Base-by-base conservation (phyloP, 345 rosid species). In the Lumnitzera racemosa region DNA sequence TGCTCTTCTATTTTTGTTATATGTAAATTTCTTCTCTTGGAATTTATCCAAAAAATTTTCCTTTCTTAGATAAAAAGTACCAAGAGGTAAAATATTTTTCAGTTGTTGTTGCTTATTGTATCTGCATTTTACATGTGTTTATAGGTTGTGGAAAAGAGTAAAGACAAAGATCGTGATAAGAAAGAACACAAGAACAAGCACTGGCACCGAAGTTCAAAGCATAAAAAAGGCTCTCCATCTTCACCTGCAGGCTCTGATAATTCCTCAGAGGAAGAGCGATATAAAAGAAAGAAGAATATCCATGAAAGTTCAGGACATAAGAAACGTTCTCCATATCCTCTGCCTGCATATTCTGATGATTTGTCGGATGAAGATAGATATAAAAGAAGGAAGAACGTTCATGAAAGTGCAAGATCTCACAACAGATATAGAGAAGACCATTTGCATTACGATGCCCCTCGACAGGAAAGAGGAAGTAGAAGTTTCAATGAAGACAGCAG, bases 131-230 rank as follows among this genome's bases (percentile, higher is more conserved):
- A n/a, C 52, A 36, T 64, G 15, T 50, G 5, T 55, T 46, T 55
- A 8, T 48, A 64, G 67, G 67, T 16, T 55, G 52, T 12, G 49
- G 67, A 64, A 50, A 64, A 56, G 53, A 50, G 55, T 20, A 78
- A 77, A 71, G 81, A 72, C 36, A 74, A 78, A 61, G 76, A 60
- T 63, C 64, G 68, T 50, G 83, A 62, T 13, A 67, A 63, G 52
- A 78, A 72, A 61, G 72, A 70, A 53, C 72, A 50, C 16, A 64
- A 46, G 46, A 78, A 80, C 75, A 80, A 71, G 77, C 68, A 72
- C 58, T 69, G 51, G 47, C 74, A 63, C 31, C 55, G 68, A 41
- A 59, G 46, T 59, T 66, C 74, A 46, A 91, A 81, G 78, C 88
- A 66, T 69, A 63, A 51, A 61, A 85, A 80, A 61, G 79, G 66